Evolutionary conservation across 192 early-diverging fungal genomes (phyloP).

Genomic region (Rhizoclosmatium globosum): DNA sequence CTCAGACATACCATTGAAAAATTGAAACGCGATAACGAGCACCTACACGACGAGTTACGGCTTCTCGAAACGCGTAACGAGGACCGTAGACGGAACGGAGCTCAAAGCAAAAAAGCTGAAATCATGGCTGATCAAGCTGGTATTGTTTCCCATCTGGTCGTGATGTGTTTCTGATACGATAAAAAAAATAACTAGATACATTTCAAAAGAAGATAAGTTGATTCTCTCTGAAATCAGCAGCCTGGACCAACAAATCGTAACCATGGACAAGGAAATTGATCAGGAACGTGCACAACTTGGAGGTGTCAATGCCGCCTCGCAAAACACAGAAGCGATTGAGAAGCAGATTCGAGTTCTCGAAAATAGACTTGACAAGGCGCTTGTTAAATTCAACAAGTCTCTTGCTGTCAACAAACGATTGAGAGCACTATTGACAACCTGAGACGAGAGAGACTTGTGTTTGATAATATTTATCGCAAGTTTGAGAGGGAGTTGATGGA

Average conservation of each 20-base stretch:
- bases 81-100: slow-evolving; percentile 51
- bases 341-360: slow-evolving; percentile 65
- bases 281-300: slow-evolving; percentile 56
- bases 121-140: slow-evolving; percentile 63
- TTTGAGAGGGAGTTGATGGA: slow-evolving; percentile 64
- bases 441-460: slow-evolving; percentile 62
- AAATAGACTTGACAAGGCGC: slow-evolving; percentile 64
- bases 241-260: slow-evolving; percentile 48
- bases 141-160: too few relatives aligned
- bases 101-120: slow-evolving; percentile 60
- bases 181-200: slow-evolving; percentile 41
- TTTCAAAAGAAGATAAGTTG: slow-evolving; percentile 50
- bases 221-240: slow-evolving; percentile 48
- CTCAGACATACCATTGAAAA: slow-evolving; percentile 59
- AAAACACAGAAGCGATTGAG: slow-evolving; percentile 58
- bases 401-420: slow-evolving; percentile 66
- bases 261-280: slow-evolving; percentile 55
- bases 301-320: slow-evolving; percentile 60
- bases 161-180: background rate
- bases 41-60: slow-evolving; percentile 56
- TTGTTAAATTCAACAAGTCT: slow-evolving; percentile 69
- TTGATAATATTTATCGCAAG: slow-evolving; percentile 67
- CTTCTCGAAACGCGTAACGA: slow-evolving; percentile 59
- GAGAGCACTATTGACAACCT: slow-evolving; percentile 63
- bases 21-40: slow-evolving; percentile 59